Evolutionary conservation across 2,329 filamentous ascomycete genomes (phyloP).

Genomic region (Alternaria panax): DNA sequence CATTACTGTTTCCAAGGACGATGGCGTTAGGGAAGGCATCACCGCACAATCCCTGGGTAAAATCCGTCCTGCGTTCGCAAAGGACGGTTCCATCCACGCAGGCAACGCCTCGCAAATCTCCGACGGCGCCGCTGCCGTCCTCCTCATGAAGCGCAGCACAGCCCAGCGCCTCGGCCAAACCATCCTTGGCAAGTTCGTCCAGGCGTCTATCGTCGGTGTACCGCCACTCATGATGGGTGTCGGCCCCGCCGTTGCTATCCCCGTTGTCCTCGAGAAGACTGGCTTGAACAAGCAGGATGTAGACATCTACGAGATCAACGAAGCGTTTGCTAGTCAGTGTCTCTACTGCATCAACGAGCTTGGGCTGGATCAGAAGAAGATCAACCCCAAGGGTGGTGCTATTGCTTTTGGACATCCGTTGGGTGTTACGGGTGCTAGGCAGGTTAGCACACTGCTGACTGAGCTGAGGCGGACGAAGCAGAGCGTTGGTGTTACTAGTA

Average conservation of each 20-base stretch:
- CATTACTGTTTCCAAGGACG: conserved; percentile 83
- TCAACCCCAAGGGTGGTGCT: conserved; percentile 96
- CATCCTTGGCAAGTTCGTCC: conserved; percentile 91
- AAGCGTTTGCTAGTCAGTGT: conserved; percentile 96
- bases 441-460: conserved; percentile 90
- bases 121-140: conserved; percentile 89
- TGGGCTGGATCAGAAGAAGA: conserved; percentile 80
- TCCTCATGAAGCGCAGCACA: conserved; percentile 93
- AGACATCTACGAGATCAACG: conserved; percentile 98
- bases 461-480: conserved; percentile 85
- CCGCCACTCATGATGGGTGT: conserved; percentile 94
- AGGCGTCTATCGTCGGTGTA: conserved; percentile 85
- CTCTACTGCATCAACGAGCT: conserved; percentile 92
- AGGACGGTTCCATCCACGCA: conserved; percentile 92
- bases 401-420: conserved; percentile 96
- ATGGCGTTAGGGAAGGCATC: conserved; percentile 84
- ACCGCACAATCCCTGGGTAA: conserved; percentile 89
- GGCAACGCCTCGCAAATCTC: conserved; percentile 96
- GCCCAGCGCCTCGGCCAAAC: conserved; percentile 87
- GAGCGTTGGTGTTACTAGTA: conserved; percentile 89
- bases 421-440: conserved; percentile 91
- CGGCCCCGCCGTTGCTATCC: conserved; percentile 95
- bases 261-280: conserved; percentile 85
- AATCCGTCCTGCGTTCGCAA: conserved; percentile 88
- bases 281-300: conserved; percentile 85